phyloP scores from a whole-genome alignment of 1,284 basidiomycete species.

The Ganoderma multipileum region DNA sequence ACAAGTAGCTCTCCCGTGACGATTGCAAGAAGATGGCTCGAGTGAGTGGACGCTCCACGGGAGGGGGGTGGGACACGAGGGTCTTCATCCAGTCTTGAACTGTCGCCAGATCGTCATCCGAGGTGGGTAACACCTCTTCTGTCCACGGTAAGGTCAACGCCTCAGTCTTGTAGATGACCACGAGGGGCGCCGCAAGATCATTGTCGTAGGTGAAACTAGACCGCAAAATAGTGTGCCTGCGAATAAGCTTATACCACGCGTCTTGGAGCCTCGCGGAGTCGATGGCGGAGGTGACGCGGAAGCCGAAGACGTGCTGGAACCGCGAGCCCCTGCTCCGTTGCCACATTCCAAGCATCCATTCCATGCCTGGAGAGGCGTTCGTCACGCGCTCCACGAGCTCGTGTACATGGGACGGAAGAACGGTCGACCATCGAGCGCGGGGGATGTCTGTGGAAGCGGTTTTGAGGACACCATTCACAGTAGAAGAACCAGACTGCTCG shows the following conservation, averaged over 20 bases:
- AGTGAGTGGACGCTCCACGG: constrained; percentile 42
- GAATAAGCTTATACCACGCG: constrained; percentile 48
- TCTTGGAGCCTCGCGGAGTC: constrained; percentile 39
- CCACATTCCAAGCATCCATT: constrained; percentile 54
- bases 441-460: constrained; percentile 17
- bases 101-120: constrained; percentile 17
- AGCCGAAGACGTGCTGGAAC: constrained; percentile 55
- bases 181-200: constrained; percentile 38
- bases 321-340: constrained; percentile 47
- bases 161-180: constrained; percentile 46
- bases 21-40: constrained; percentile 44
- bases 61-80: constrained; percentile 45
- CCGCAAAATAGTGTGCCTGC: constrained; percentile 49
- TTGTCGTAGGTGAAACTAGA: constrained; percentile 48
- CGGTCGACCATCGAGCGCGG: constrained; percentile 24
- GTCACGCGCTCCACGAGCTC: constrained; percentile 28
- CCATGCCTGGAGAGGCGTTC: constrained; percentile 45
- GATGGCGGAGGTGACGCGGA: constrained; percentile 42
- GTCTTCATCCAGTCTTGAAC: constrained; percentile 43
- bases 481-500: constrained; percentile 10
- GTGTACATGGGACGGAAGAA: constrained; percentile 25
- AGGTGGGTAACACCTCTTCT: constrained; percentile 34
- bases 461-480: not conserved
- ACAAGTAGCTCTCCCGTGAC: constrained; percentile 40
- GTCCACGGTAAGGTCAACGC: constrained; percentile 28